Conservation (phyloP, 192 early-diverging fungal genomes). For the Linnemannia hyalina region DNA sequence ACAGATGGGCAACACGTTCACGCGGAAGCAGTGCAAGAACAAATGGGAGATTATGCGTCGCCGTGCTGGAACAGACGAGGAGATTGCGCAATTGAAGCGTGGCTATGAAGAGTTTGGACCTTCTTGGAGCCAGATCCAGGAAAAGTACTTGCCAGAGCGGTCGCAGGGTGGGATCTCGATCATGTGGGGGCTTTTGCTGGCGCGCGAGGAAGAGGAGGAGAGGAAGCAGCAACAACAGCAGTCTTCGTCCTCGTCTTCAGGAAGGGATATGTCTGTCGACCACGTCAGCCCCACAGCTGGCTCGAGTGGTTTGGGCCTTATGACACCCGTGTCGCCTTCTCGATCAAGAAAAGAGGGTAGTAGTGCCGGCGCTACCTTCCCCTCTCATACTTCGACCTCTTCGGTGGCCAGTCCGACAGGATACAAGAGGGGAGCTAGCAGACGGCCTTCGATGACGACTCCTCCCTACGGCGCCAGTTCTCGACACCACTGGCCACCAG, state of each 20-base stretch:
- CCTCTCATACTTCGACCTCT: background rate
- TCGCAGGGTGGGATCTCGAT: slow-evolving; percentile 51
- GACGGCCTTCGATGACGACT: background rate
- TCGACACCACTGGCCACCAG: background rate
- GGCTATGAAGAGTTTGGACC: slow-evolving; percentile 48
- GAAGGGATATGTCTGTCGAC: background rate
- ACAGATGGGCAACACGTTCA: slow-evolving; percentile 55
- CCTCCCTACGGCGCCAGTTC: background rate
- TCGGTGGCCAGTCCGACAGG: background rate
- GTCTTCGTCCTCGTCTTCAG: background rate
- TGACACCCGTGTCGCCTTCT: background rate
- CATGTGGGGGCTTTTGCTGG: slow-evolving; percentile 51
- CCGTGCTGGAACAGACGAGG: slow-evolving; percentile 46
- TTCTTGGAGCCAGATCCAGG: slow-evolving; percentile 47
- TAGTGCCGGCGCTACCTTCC: background rate
- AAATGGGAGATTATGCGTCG: slow-evolving; percentile 58
- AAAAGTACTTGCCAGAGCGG: slow-evolving; percentile 52
- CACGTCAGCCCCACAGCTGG: background rate
- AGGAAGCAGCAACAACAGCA: slow-evolving; percentile 19
- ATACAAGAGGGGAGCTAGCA: background rate
- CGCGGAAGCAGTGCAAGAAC: slow-evolving; percentile 55
- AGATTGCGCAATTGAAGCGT: slow-evolving; percentile 25
- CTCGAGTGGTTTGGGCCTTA: background rate
- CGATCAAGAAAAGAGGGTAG: background rate
- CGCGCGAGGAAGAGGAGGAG: slow-evolving; percentile 33